A percentile compares a stretch with the other conserved stretches of the same genome.
Evolutionary conservation across 2,329 filamentous ascomycete genomes (phyloP).

Genomic region (Apiospora koreana): DNA sequence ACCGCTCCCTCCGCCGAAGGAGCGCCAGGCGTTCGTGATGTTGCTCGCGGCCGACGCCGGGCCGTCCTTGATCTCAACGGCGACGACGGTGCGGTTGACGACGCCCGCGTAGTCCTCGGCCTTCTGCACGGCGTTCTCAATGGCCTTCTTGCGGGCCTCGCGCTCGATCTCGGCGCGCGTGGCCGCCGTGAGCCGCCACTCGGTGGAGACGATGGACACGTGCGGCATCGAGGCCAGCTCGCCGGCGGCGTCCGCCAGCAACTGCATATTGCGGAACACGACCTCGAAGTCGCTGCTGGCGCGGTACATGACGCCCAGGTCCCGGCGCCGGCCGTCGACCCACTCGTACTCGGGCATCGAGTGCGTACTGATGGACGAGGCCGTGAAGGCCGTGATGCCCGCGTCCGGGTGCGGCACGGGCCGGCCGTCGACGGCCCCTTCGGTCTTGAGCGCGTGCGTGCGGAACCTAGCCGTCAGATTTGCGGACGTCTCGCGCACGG

Average conservation of each 20-base stretch:
- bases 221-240: constrained; percentile 21
- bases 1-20: background rate
- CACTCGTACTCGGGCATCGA: constrained; percentile 9
- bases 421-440: constrained; percentile 14
- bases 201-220: constrained; percentile 19
- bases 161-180: constrained; percentile 18
- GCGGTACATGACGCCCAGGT: constrained; percentile 13
- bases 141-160: constrained; percentile 22
- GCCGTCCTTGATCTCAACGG: constrained; percentile 21
- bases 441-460: constrained; percentile 18
- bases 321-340: background rate
- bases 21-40: background rate
- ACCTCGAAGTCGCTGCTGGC: constrained; percentile 18
- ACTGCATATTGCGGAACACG: constrained; percentile 20
- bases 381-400: constrained; percentile 23
- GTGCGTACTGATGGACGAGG: constrained; percentile 17
- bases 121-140: constrained; percentile 22
- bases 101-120: constrained; percentile 22
- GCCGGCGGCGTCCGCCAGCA: constrained; percentile 17
- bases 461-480: constrained; percentile 17
- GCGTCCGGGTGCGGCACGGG: constrained; percentile 19
- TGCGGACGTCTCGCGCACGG: constrained; percentile 16
- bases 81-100: constrained; percentile 19
- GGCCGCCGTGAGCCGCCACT: constrained; percentile 21
- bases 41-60: background rate